phyloP scores from a whole-genome alignment of 1,284 basidiomycete genomes.

The Mycosarcoma maydis region DNA sequence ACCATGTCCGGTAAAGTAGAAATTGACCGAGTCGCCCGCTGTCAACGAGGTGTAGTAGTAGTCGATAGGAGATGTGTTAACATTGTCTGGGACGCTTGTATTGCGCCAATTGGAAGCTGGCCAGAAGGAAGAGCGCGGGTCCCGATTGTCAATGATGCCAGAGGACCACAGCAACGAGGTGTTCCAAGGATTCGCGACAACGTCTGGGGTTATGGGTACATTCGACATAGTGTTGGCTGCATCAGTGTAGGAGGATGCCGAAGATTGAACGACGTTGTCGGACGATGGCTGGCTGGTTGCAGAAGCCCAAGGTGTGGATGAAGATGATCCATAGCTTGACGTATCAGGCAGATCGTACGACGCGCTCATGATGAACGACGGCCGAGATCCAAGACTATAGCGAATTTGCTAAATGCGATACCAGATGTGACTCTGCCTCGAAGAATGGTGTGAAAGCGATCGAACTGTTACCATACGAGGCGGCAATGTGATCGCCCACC shows the following conservation, averaged over 20 bases:
- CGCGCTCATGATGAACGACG: not conserved
- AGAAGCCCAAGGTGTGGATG: not conserved
- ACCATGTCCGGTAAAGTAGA: conserved; percentile 32
- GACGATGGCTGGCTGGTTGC: not conserved
- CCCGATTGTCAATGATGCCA: conserved; percentile 33
- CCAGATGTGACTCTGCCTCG: no score
- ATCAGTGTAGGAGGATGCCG: not conserved
- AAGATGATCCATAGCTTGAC: not conserved
- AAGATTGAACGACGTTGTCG: not conserved
- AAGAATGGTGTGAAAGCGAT: no score
- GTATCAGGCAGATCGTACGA: not conserved
- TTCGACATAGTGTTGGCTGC: not conserved
- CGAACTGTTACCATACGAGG: no score
- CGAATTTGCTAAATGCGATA: no score
- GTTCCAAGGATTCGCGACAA: conserved; percentile 44
- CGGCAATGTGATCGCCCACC: no score
- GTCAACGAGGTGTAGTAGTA: conserved; percentile 30
- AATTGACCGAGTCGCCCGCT: conserved; percentile 29
- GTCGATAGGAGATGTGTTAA: conserved; percentile 31
- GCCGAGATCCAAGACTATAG: no score
- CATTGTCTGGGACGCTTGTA: conserved; percentile 13
- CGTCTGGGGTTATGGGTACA: conserved; percentile 17
- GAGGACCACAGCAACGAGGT: conserved; percentile 38
- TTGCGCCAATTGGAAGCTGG: conserved; percentile 23
- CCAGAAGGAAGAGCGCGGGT: conserved; percentile 36